Conservation (phyloP, 352 stramenopile species). For the Phytophthora ramorum region DNA sequence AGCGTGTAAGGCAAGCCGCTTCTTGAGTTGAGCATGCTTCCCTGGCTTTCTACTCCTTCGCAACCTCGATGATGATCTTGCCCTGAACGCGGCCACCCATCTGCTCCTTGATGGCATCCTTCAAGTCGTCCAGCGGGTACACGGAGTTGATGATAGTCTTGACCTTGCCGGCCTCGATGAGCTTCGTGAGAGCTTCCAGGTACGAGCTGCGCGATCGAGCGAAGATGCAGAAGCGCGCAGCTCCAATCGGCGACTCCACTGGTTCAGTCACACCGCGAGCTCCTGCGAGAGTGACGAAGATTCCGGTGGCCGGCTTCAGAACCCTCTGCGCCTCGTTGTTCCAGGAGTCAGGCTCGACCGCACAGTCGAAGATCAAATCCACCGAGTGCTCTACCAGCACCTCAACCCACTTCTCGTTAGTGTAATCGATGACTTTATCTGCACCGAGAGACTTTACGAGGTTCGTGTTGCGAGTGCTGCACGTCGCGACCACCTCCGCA, state of each 20-base stretch:
- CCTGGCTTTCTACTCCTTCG: not conserved
- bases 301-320: not conserved
- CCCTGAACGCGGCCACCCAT: slow-evolving; percentile 40
- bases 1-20: not conserved
- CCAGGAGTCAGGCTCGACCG: not conserved
- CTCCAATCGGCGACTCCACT: not conserved
- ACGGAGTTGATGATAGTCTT: slow-evolving; percentile 57
- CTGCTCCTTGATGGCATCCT: slow-evolving; percentile 29
- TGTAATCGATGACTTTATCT: not conserved
- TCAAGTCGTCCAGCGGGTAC: slow-evolving; percentile 51
- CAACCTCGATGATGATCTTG: slow-evolving; percentile 62
- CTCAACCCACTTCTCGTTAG: not conserved
- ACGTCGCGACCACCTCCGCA: not conserved
- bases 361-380: not conserved
- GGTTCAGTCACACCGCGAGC: not conserved
- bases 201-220: not conserved
- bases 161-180: slow-evolving; percentile 32
- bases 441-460: not conserved
- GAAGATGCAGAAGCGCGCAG: not conserved
- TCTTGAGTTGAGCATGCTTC: slow-evolving; percentile 8
- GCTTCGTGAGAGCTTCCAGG: not conserved
- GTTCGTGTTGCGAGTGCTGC: not conserved
- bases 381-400: not conserved
- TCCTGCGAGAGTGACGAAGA: not conserved
- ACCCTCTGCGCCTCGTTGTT: not conserved